Percentiles rank a stretch among this genome's conserved stretches.
Evolutionary conservation across 2,329 filamentous ascomycete species (phyloP).

Genomic region (Diaporthe velutina): DNA sequence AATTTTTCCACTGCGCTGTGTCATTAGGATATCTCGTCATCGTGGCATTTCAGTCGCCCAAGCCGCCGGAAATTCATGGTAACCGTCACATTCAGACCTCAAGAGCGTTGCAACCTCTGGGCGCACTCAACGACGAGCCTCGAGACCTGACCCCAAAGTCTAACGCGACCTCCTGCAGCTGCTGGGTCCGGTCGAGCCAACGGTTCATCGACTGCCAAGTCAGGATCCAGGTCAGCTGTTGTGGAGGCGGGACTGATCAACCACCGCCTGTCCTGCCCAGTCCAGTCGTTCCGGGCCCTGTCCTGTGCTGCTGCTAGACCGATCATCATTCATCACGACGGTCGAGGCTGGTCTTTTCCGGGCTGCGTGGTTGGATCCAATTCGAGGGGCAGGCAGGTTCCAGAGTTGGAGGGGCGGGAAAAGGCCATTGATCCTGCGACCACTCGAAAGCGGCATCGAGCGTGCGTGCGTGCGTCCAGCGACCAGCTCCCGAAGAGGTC

Average conservation of each 20-base stretch:
- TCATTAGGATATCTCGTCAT: constrained; percentile 26
- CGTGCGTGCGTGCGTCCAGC: neutral
- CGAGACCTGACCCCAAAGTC: constrained; percentile 27
- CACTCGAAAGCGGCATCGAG: constrained; percentile 13
- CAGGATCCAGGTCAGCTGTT: constrained; percentile 34
- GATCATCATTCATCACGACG: constrained; percentile 26
- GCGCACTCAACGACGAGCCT: constrained; percentile 10
- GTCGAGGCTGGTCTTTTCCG: constrained; percentile 30
- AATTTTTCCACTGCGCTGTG: constrained; percentile 33
- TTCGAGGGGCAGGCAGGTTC: constrained; percentile 27
- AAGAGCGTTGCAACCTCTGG: constrained; percentile 17
- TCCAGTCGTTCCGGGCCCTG: constrained; percentile 7
- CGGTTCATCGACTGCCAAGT: constrained; percentile 36
- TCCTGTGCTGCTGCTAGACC: constrained; percentile 20
- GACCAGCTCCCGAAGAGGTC: constrained; percentile 8
- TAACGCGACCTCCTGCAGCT: constrained; percentile 23
- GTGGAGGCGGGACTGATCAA: constrained; percentile 31
- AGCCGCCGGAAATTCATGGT: constrained; percentile 25
- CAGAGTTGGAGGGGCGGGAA: constrained; percentile 33
- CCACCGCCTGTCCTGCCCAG: constrained; percentile 23
- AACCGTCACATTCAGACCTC: constrained; percentile 22
- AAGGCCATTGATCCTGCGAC: constrained; percentile 26
- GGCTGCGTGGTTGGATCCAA: constrained; percentile 31
- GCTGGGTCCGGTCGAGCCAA: constrained; percentile 34
- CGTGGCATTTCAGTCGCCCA: constrained; percentile 27